Evolutionary conservation across 2,329 filamentous ascomycete genomes (phyloP).

Genomic region (Ilyonectria mors-panacis): DNA sequence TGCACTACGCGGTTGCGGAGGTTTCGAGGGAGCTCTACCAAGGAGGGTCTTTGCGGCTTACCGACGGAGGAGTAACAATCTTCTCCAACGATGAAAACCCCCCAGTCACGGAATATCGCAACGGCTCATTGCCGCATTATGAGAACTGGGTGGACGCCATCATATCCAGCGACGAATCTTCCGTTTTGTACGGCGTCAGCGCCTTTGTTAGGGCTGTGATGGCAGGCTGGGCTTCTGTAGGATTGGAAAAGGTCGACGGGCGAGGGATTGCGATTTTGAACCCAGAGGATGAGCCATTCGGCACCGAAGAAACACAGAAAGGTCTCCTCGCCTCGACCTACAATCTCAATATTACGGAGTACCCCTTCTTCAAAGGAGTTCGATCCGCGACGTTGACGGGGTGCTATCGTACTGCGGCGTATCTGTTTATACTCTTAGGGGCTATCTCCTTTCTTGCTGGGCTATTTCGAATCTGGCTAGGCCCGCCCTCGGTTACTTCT

Average conservation of each 20-base stretch:
- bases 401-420: constrained; percentile 11
- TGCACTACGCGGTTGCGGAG: constrained; percentile 19
- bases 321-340: neutral
- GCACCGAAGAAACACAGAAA: neutral
- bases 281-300: neutral
- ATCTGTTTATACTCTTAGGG: constrained; percentile 21
- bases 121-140: neutral
- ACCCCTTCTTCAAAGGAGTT: constrained; percentile 10
- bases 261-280: neutral
- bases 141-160: constrained; percentile 3
- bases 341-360: neutral
- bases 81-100: neutral
- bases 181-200: constrained; percentile 1
- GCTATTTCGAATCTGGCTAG: constrained; percentile 23
- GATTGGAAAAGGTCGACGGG: neutral
- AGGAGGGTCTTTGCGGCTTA: neutral
- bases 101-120: neutral
- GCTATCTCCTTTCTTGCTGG: constrained; percentile 15
- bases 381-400: constrained; percentile 2
- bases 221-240: neutral
- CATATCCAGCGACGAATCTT: neutral
- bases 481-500: constrained; percentile 30
- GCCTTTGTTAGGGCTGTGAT: constrained; percentile 5
- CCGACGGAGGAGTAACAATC: neutral
- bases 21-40: constrained; percentile 1